A percentile compares a stretch with the other conserved stretches of the same genome.
Evolutionary conservation across 1,284 basidiomycete species (phyloP).

Genomic region (Erythrobasidium hasegawianum): DNA sequence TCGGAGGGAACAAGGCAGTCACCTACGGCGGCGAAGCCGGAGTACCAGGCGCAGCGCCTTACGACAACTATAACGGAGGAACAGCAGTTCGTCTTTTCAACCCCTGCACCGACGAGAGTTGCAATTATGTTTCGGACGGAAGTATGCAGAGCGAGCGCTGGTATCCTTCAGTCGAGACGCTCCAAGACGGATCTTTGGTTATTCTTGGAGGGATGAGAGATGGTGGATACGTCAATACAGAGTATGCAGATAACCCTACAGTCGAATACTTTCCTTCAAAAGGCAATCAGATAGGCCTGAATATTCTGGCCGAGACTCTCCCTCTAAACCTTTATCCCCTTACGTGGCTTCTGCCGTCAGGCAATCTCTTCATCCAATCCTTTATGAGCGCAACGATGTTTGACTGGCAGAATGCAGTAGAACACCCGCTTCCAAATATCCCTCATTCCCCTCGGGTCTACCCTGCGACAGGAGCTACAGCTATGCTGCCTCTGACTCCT

Average conservation of each 20-base stretch:
- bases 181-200: conserved; percentile 53
- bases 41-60: conserved; percentile 51
- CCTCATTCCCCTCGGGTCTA: conserved; percentile 73
- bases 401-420: conserved; percentile 64
- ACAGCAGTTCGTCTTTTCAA: conserved; percentile 60
- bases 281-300: conserved; percentile 60
- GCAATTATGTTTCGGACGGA: conserved; percentile 67
- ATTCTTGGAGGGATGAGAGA: conserved; percentile 63
- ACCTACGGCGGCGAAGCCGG: conserved; percentile 61
- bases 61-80: conserved; percentile 63
- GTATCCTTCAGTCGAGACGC: conserved; percentile 64
- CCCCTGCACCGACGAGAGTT: conserved; percentile 63
- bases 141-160: conserved; percentile 71
- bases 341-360: conserved; percentile 77
- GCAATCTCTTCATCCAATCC: conserved; percentile 56
- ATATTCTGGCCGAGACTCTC: conserved; percentile 74
- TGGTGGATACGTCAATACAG: conserved; percentile 78
- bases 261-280: conserved; percentile 75
- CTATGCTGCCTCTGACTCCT: conserved; percentile 85
- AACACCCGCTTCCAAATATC: conserved; percentile 54
- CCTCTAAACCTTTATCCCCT: conserved; percentile 87
- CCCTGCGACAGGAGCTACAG: conserved; percentile 82
- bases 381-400: conserved; percentile 50
- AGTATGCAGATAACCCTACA: conserved; percentile 79
- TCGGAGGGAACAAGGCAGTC: conserved; percentile 75